Evolutionary conservation across 2,329 filamentous ascomycete genomes (phyloP).

Genomic region (Stachybotrys elegans): DNA sequence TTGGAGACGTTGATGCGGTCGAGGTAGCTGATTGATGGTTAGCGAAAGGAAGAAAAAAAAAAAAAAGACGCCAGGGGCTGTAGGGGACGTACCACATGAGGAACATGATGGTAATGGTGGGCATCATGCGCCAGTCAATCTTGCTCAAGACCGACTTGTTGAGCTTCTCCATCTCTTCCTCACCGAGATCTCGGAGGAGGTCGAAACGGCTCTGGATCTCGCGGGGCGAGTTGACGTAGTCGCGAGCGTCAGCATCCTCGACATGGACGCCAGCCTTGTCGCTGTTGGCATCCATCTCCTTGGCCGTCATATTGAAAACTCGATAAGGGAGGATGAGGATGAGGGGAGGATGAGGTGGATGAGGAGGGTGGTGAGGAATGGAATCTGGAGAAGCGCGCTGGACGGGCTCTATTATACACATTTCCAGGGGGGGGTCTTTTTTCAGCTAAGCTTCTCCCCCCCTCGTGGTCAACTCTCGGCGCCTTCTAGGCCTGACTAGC

Average conservation of each 20-base stretch:
- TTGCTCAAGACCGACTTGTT: constrained; percentile 1
- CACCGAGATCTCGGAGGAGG: neutral
- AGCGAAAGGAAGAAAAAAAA: neutral
- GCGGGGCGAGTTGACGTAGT: neutral
- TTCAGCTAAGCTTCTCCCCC: no score
- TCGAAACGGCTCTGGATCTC: constrained; percentile 2
- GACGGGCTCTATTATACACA: no score
- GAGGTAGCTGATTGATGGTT: neutral
- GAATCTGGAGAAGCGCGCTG: no score
- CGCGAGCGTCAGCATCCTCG: neutral
- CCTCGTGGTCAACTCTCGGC: no score
- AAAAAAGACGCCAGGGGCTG: neutral
- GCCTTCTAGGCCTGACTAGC: no score
- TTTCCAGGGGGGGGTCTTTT: no score
- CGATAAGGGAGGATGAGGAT: no score
- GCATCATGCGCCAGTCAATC: constrained; percentile 1
- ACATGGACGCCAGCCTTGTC: neutral
- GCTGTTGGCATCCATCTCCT: neutral
- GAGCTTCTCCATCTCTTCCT: neutral
- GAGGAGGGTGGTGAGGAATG: no score
- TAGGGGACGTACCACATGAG: neutral
- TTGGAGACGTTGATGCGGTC: constrained; percentile 2
- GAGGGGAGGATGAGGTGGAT: no score
- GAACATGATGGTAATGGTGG: constrained; percentile 1
- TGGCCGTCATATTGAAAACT: no score